Evolutionary conservation across 352 stramenopile genomes (phyloP).

Genomic region (Phytophthora citricola): DNA sequence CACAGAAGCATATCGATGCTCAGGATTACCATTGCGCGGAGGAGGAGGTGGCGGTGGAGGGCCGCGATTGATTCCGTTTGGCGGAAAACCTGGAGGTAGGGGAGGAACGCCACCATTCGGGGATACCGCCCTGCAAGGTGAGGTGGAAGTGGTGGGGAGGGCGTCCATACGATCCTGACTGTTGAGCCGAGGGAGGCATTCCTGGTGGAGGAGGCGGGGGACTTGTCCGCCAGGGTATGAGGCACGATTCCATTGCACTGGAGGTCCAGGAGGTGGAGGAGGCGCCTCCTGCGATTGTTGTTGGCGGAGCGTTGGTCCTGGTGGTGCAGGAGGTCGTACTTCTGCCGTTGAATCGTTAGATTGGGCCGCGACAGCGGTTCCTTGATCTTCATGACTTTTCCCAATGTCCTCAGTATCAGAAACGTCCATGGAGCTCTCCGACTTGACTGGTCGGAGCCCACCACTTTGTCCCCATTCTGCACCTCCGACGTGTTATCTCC

Average conservation of each 20-base stretch:
- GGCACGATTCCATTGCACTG: constrained; percentile 28
- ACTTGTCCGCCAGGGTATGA: constrained; percentile 15
- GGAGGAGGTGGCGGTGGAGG: constrained; percentile 26
- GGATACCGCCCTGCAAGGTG: constrained; percentile 13
- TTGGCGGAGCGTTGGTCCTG: constrained; percentile 6
- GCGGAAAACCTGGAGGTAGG: constrained; percentile 30
- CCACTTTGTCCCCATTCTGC: constrained; percentile 31
- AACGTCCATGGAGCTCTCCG: constrained; percentile 78
- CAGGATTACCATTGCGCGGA: constrained; percentile 14
- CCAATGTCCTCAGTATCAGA: constrained; percentile 57
- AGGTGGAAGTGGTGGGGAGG: constrained; percentile 32
- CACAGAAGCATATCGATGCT: constrained; percentile 18
- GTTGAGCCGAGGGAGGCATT: constrained; percentile 15
- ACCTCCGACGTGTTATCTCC: constrained; percentile 12
- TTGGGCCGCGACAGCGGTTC: constrained; percentile 6
- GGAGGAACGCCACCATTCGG: constrained; percentile 26
- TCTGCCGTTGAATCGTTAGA: not conserved
- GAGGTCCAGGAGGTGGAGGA: constrained; percentile 5
- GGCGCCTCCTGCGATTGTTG: constrained; percentile 21
- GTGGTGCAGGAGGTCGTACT: not conserved
- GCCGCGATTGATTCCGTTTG: constrained; percentile 26
- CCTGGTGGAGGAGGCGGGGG: constrained; percentile 25
- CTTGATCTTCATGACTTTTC: constrained; percentile 4
- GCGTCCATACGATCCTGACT: constrained; percentile 27
- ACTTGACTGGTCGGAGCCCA: constrained; percentile 31